A percentile compares a stretch with the other conserved stretches of the same genome.
These are phyloP conservation scores for Aspergillus ellipticus DNA, from an alignment of 495 filamentous ascomycete species.

Conservation along the genomic window DNA sequence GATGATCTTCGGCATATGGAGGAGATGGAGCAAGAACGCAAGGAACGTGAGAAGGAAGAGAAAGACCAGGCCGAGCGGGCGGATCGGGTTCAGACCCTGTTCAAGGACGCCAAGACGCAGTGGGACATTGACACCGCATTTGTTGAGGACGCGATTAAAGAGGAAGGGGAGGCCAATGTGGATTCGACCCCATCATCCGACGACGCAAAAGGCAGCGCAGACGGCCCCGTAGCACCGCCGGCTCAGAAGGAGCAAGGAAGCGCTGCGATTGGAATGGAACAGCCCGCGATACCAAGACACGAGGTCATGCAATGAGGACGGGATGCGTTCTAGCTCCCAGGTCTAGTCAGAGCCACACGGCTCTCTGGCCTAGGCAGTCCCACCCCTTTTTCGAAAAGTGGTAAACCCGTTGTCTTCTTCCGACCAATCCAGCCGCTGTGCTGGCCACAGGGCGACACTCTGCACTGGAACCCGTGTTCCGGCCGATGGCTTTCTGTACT, in stretches of 20 bases:
- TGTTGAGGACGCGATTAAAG: constrained; percentile 62
- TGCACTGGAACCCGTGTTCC: not conserved
- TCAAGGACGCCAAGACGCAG: constrained; percentile 63
- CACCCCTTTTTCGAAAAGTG: not conserved
- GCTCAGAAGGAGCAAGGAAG: constrained; percentile 3
- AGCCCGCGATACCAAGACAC: not conserved
- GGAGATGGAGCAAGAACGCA: constrained; percentile 83
- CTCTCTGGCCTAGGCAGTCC: not conserved
- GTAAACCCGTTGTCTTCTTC: not conserved
- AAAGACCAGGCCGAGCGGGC: constrained; percentile 57
- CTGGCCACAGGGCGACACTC: constrained; percentile 17
- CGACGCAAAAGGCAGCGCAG: constrained; percentile 1
- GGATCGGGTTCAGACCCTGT: constrained; percentile 37
- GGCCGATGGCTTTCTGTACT: constrained; percentile 8
- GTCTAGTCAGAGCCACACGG: not conserved
- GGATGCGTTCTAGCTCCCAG: not conserved
- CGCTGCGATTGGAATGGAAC: not conserved
- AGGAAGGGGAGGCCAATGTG: constrained; percentile 37
- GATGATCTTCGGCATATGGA: constrained; percentile 98
- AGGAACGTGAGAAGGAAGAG: constrained; percentile 69
- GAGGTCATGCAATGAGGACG: not conserved
- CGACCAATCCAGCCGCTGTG: constrained; percentile 11
- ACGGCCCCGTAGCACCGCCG: constrained; percentile 5
- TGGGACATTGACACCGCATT: constrained; percentile 82
- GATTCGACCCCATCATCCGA: constrained; percentile 9